Evolutionary conservation across 1,284 basidiomycete species (phyloP), one percentile per base, ranked within the genome.

Genomic region (Leccinum insolens): DNA sequence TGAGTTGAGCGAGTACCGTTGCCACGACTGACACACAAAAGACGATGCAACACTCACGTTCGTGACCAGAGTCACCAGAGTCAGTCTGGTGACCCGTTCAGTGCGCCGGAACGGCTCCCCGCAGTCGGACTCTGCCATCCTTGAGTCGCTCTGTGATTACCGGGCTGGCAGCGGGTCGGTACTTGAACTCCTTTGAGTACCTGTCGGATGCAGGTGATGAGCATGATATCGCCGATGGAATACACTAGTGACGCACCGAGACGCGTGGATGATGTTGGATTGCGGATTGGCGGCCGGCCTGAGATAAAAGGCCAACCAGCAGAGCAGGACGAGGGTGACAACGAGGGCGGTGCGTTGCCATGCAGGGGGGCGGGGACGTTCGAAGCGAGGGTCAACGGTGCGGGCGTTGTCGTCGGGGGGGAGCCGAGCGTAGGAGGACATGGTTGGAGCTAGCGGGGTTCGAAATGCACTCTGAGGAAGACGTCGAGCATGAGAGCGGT

Each of bases 161-260:
- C 25, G 86, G 85, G 65, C 84, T 86, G n/a, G 86, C 86, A 6
- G 86, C 85, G 5, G 86, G 86, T 46, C 86, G 77, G 70, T 80
- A 86, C 72, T 85, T 86, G 77, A 79, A 81, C 66, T 85, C 82
- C 69, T 82, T 80, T n/a, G 85, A 87, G 70, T 86, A 88, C 69
- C 85, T 87, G 67, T 46, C 25, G 2, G 28, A 52, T 22, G 31
- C 25, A 11, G 31, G n/a, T 15, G 25, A 20, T 60, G 61, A 64
- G 61, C 15, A 7, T 2, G 3, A 7, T 4, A 11, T 34, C n/a
- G 7, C 12, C 3, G 7, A 25, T 14, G 12, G 11, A 3, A 1
- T 4, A 3, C n/a, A 14, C 14, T 22, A 6, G n/a, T 55, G 22
- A 72, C 68, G 68, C 68, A 73, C 81, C 83, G 67, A 73, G 75